Evolutionary conservation across 2,329 filamentous ascomycete species (phyloP).

Genomic region (Elsinoe perseae): DNA sequence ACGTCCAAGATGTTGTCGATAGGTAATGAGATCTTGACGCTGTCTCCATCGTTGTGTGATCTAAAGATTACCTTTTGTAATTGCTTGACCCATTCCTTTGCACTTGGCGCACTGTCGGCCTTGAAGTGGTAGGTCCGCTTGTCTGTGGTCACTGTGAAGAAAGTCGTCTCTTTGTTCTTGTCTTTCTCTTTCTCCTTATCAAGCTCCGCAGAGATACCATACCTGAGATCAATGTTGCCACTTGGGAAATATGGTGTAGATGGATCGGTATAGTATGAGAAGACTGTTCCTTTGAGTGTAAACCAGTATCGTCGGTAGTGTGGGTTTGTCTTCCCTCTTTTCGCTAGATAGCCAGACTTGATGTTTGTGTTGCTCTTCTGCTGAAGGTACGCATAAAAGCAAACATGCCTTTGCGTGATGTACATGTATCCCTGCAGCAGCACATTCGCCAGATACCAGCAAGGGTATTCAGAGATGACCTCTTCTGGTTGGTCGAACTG

Average conservation of each 20-base stretch:
- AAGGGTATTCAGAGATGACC: conserved; percentile 71
- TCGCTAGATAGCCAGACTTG: conserved; percentile 83
- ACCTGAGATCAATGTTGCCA: conserved; percentile 85
- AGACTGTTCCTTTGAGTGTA: conserved; percentile 78
- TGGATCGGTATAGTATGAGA: conserved; percentile 80
- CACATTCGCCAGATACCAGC: conserved; percentile 86
- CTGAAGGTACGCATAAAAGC: conserved; percentile 95
- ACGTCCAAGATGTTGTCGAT: conserved; percentile 85
- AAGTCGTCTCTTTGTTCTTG: conserved; percentile 59
- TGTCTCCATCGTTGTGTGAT: conserved; percentile 92
- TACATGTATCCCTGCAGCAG: conserved; percentile 93
- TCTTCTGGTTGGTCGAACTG: conserved; percentile 73
- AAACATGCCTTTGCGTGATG: conserved; percentile 85
- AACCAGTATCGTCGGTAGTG: conserved; percentile 92
- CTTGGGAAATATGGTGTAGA: conserved; percentile 85
- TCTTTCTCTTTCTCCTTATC: conserved; percentile 60
- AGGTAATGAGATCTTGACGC: conserved; percentile 89
- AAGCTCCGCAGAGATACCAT: conserved; percentile 78
- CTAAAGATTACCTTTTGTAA: conserved; percentile 92
- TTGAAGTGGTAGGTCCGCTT: conserved; percentile 78
- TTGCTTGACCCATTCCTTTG: conserved; percentile 93
- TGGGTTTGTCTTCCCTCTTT: conserved; percentile 80
- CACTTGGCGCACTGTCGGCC: conserved; percentile 78
- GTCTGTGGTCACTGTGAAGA: conserved; percentile 75
- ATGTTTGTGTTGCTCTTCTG: conserved; percentile 73